A percentile compares a stretch with the other conserved stretches of the same genome.
These are phyloP conservation scores for Podaxis sp. DNA, from an alignment of 768 basidiomycete species.

Conservation along the genomic window DNA sequence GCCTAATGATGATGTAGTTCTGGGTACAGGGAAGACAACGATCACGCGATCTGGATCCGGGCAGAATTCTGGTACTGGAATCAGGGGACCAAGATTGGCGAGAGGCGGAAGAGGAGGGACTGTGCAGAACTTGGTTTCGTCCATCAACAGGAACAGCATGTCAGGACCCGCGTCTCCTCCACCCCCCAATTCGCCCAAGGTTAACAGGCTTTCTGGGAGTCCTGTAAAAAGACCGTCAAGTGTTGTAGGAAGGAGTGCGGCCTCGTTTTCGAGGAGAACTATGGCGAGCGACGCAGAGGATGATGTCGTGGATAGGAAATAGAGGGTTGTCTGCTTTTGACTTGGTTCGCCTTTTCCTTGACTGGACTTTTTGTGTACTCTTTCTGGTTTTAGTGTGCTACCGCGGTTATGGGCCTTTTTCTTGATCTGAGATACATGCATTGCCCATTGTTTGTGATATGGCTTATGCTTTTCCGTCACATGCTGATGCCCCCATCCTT, in stretches of 20 bases:
- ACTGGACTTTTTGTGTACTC: not conserved
- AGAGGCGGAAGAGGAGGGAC: constrained; percentile 52
- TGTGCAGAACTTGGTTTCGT: constrained; percentile 58
- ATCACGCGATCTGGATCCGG: constrained; percentile 50
- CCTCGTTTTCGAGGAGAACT: constrained; percentile 67
- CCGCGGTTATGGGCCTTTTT: no score
- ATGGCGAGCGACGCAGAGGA: constrained; percentile 87
- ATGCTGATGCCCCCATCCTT: no score
- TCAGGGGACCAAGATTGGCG: constrained; percentile 32
- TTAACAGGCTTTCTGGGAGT: constrained; percentile 50
- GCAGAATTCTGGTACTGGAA: constrained; percentile 23
- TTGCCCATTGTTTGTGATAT: no score
- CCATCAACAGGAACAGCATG: constrained; percentile 50
- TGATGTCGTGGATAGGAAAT: constrained; percentile 51
- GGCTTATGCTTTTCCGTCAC: no score
- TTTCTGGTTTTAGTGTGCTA: not conserved
- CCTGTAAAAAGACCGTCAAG: constrained; percentile 45
- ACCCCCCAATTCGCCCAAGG: constrained; percentile 31
- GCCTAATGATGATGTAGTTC: constrained; percentile 31
- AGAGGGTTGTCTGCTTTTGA: constrained; percentile 4
- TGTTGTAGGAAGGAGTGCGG: constrained; percentile 45
- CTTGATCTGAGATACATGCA: no score
- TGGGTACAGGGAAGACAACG: constrained; percentile 36
- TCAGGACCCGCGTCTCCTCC: constrained; percentile 32
- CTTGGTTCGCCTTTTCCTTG: not conserved